Conservation (phyloP, 345 rosid genomes). For the Salix purpurea region DNA sequence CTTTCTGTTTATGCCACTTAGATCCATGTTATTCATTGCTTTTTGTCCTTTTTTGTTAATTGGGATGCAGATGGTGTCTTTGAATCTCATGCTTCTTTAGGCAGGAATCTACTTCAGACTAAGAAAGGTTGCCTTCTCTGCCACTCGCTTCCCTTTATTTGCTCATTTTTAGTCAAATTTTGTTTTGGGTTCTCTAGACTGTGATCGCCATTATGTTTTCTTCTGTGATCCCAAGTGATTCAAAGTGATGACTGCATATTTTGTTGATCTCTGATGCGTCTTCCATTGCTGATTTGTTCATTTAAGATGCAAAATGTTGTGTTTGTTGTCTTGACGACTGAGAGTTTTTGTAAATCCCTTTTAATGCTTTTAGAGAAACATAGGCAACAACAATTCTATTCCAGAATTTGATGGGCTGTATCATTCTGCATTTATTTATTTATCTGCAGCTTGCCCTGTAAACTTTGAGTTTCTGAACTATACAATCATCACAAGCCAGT, state of each 20-base stretch:
- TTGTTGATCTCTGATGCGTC: neutral
- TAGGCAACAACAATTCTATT: neutral
- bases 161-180: neutral
- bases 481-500: constrained; percentile 25
- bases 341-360: neutral
- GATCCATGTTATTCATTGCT: neutral
- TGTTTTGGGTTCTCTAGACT: neutral
- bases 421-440: neutral
- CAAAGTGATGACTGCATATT: neutral
- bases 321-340: neutral
- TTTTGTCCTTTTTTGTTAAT: constrained; percentile 1
- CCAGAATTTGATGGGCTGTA: neutral
- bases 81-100: constrained; percentile 33
- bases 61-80: constrained; percentile 45
- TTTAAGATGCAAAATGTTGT: neutral
- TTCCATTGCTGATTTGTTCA: neutral
- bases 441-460: constrained; percentile 22
- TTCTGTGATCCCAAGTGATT: constrained; percentile 6
- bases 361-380: neutral
- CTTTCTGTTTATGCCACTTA: neutral
- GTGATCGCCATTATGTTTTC: neutral
- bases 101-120: constrained; percentile 61
- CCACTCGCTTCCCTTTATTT: neutral
- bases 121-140: constrained; percentile 45
- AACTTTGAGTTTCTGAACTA: constrained; percentile 27